Evolutionary conservation across 179 eudicot genomes (phyloP).

Genomic region (Dionaea muscipula): DNA sequence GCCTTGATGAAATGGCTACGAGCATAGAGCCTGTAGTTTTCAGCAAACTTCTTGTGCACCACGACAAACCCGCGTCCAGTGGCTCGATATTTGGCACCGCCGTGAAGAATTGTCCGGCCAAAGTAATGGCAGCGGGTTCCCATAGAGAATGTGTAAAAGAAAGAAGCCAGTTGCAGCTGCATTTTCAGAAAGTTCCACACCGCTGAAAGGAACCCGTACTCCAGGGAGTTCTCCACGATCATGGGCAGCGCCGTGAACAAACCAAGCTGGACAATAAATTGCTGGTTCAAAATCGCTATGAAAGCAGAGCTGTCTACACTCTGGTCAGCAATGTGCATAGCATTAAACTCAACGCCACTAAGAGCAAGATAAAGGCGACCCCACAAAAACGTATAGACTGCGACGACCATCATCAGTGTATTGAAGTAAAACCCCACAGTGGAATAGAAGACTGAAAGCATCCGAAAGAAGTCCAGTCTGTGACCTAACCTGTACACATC

Average conservation of each 20-base stretch:
- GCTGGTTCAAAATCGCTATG: conserved; percentile 71
- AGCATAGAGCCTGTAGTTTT: conserved; percentile 73
- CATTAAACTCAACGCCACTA: conserved; percentile 62
- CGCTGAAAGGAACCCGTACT: conserved; percentile 81
- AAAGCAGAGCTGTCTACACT: conserved; percentile 49
- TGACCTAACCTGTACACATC: conserved; percentile 92
- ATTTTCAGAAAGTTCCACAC: conserved; percentile 78
- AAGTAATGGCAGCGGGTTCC: conserved; percentile 82
- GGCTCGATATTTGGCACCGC: conserved; percentile 85
- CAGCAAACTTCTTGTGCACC: conserved; percentile 71
- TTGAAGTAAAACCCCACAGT: conserved; percentile 79
- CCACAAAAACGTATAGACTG: conserved; percentile 80
- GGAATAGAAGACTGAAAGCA: conserved; percentile 82
- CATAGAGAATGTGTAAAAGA: conserved; percentile 80
- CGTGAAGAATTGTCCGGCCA: conserved; percentile 89
- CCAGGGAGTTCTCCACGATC: conserved; percentile 88
- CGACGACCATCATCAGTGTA: conserved; percentile 64
- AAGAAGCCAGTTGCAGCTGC: conserved; percentile 72
- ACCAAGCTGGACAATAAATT: conserved; percentile 75
- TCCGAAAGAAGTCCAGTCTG: conserved; percentile 82
- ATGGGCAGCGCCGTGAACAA: conserved; percentile 90
- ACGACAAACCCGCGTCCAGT: conserved; percentile 99
- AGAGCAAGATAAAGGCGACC: conserved; percentile 88
- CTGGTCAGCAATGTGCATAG: conserved; percentile 18
- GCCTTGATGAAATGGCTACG: conserved; percentile 95